phyloP scores from a whole-genome alignment of 176 grass and related monocot genomes.

The Hyparrhenia diplandra region DNA sequence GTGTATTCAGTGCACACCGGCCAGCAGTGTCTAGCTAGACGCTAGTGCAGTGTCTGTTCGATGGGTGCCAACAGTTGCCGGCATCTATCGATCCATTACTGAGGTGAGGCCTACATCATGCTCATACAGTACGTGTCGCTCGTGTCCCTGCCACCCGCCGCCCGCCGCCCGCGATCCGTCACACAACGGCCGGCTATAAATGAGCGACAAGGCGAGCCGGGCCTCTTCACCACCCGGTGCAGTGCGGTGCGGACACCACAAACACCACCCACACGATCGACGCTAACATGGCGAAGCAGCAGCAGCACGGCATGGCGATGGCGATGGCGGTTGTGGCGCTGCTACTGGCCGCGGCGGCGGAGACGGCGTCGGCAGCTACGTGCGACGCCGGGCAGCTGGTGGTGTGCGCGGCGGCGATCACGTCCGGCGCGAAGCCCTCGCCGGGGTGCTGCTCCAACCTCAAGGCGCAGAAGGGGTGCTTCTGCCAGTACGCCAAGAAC shows the following conservation, averaged over 20 bases:
- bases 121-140: background rate
- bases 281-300: no score
- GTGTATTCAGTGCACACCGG: no score
- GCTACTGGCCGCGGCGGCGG: background rate
- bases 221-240: no score
- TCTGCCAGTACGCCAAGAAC: conserved; percentile 44
- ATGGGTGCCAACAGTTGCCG: no score
- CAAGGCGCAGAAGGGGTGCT: conserved; percentile 4
- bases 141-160: background rate
- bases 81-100: no score
- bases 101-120: no score
- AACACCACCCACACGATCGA: background rate
- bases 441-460: conserved; percentile 24
- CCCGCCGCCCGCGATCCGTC: no score
- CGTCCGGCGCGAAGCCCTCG: background rate
- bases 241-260: background rate
- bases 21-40: no score
- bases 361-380: background rate
- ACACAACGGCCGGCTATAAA: background rate
- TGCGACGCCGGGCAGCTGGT: conserved; percentile 23
- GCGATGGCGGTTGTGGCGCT: background rate
- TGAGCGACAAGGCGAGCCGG: background rate
- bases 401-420: conserved; percentile 10
- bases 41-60: no score
- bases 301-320: background rate